A percentile compares a stretch with the other conserved stretches of the same genome.
Conservation (phyloP, 1,139 yeast genomes). For the Arxiozyma slooffiae region DNA sequence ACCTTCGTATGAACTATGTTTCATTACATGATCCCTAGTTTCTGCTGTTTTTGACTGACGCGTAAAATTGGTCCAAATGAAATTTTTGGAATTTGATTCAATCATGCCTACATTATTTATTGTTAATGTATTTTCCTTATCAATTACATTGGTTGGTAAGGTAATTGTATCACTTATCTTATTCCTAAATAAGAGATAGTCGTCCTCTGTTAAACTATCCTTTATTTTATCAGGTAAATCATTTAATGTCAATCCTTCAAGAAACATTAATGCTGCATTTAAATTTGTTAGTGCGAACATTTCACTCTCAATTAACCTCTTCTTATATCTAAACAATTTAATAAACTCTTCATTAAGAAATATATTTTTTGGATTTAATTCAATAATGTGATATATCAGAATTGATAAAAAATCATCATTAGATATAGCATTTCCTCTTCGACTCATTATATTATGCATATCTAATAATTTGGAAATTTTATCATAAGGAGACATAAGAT, state of each 20-base stretch:
- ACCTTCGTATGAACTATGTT: slow-evolving; percentile 21
- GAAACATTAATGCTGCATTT: slow-evolving; percentile 51
- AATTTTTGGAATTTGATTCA: background rate
- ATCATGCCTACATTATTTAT: background rate
- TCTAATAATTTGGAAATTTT: slow-evolving; percentile 20
- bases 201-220: slow-evolving; percentile 11
- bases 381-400: slow-evolving; percentile 41
- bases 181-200: slow-evolving; percentile 12
- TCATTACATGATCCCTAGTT: background rate
- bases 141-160: slow-evolving; percentile 8
- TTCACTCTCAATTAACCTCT: slow-evolving; percentile 40
- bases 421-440: slow-evolving; percentile 17
- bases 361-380: slow-evolving; percentile 35
- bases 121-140: too few relatives aligned
- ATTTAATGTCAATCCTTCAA: slow-evolving; percentile 39
- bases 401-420: slow-evolving; percentile 48
- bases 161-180: slow-evolving; percentile 16
- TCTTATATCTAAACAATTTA: slow-evolving; percentile 45
- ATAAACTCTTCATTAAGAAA: slow-evolving; percentile 46
- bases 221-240: slow-evolving; percentile 32
- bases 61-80: background rate
- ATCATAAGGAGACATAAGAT: slow-evolving; percentile 25
- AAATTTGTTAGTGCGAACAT: slow-evolving; percentile 53
- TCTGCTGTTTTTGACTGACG: slow-evolving; percentile 4
- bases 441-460: slow-evolving; percentile 24